Conservation (phyloP, 2,329 filamentous ascomycete genomes). For the Exserohilum rostratum region DNA sequence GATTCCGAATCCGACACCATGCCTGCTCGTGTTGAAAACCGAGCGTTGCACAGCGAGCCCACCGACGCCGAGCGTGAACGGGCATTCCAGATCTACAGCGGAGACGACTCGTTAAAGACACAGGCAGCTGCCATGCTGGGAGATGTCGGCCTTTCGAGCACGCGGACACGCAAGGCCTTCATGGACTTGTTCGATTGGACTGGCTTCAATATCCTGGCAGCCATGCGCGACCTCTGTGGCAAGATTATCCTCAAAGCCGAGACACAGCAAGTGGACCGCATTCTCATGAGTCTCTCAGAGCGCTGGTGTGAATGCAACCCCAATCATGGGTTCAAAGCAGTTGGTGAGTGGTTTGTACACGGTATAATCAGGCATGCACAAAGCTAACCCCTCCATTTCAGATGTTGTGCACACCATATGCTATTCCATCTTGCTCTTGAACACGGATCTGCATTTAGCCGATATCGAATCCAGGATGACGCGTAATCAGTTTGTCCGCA, state of each 20-base stretch:
- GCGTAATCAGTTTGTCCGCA: conserved; percentile 90
- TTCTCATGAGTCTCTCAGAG: conserved; percentile 85
- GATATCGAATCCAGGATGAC: conserved; percentile 99
- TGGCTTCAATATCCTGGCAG: conserved; percentile 77
- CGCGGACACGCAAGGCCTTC: conserved; percentile 72
- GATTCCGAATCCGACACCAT: conserved; percentile 49
- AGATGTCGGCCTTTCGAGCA: conserved; percentile 63
- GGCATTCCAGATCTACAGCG: conserved; percentile 82
- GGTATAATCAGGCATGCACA: not conserved
- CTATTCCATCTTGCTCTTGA: conserved; percentile 92
- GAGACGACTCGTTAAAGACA: conserved; percentile 78
- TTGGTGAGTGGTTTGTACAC: conserved; percentile 63
- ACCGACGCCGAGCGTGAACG: conserved; percentile 74
- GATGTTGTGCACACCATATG: conserved; percentile 97
- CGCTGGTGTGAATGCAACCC: conserved; percentile 95
- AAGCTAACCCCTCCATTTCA: conserved; percentile 49
- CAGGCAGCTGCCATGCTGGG: conserved; percentile 89
- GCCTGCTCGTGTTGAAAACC: conserved; percentile 45
- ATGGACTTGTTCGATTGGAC: conserved; percentile 92
- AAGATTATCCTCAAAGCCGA: conserved; percentile 85
- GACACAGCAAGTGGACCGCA: conserved; percentile 95
- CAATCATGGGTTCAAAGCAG: conserved; percentile 88
- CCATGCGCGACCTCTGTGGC: conserved; percentile 80
- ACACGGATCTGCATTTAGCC: conserved; percentile 93
- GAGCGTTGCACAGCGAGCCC: conserved; percentile 48